Conservation (phyloP, 257 asterid genomes). For the Scutellaria barbata region DNA sequence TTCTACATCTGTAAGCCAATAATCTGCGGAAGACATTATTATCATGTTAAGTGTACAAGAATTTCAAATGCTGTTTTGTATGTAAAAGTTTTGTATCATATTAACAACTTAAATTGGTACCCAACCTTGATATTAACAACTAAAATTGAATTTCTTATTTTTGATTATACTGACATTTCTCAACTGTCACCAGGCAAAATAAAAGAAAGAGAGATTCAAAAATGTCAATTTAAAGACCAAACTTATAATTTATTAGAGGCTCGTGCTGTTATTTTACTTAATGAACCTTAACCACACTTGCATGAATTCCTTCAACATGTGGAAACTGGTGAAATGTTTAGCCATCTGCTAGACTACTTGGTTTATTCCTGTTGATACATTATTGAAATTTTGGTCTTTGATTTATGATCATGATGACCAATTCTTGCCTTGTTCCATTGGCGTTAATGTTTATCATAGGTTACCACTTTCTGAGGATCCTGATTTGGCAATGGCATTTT, state of each 20-base stretch:
- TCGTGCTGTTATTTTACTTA: conserved; percentile 11
- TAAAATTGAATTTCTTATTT: neutral
- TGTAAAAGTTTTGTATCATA: neutral
- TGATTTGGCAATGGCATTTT: conserved; percentile 96
- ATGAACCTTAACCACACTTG: conserved; percentile 15
- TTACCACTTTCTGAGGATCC: conserved; percentile 89
- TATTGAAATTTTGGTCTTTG: conserved; percentile 17
- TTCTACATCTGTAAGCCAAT: conserved; percentile 11
- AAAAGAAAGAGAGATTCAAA: conserved; percentile 11
- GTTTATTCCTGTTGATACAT: conserved; percentile 22
- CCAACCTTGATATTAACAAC: neutral
- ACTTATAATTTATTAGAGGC: neutral
- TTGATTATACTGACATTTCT: conserved; percentile 10
- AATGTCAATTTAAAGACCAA: conserved; percentile 9
- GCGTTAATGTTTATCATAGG: conserved; percentile 51
- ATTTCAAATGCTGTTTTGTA: conserved; percentile 1
- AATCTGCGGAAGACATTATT: neutral
- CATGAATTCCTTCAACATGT: conserved; percentile 26
- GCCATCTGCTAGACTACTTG: conserved; percentile 19
- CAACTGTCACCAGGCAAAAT: conserved; percentile 6
- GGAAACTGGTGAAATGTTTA: conserved; percentile 16
- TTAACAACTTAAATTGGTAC: neutral
- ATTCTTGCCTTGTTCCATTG: conserved; percentile 31
- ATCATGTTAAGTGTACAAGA: conserved; percentile 6
- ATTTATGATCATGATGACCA: conserved; percentile 26